Percentiles rank a stretch among this genome's conserved stretches.
Evolutionary conservation across 257 asterid species (phyloP).

Genomic region (Handroanthus guayacan): DNA sequence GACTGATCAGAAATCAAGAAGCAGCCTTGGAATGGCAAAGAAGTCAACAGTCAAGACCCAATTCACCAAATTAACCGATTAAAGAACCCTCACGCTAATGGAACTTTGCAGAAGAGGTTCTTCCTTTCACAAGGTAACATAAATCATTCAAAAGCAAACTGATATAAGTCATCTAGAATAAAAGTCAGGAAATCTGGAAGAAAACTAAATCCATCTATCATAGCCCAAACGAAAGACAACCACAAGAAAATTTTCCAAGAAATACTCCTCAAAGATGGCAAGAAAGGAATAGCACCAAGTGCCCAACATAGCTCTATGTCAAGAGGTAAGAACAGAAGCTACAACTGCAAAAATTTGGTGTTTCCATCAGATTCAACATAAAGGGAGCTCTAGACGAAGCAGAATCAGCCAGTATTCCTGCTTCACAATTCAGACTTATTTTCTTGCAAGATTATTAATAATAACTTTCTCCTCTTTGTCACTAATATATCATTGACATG

Average conservation of each 20-base stretch:
- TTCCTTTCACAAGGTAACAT: not conserved
- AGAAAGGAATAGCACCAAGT: conserved; percentile 9
- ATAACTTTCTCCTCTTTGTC: not conserved
- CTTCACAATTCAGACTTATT: not conserved
- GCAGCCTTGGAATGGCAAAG: not conserved
- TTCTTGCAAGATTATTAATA: not conserved
- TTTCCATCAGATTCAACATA: not conserved
- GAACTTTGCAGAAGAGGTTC: not conserved
- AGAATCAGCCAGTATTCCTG: not conserved
- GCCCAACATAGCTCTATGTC: not conserved
- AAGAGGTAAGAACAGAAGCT: not conserved
- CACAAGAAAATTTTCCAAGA: conserved; percentile 7
- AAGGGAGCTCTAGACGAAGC: not conserved
- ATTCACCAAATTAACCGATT: not conserved
- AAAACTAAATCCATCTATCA: conserved; percentile 22
- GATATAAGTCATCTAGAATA: not conserved
- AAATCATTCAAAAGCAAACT: not conserved
- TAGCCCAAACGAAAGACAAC: not conserved
- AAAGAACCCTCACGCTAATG: not conserved
- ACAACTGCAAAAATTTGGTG: not conserved
- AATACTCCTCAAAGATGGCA: conserved; percentile 12
- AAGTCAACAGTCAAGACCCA: not conserved
- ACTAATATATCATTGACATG: not conserved
- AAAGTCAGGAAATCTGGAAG: not conserved
- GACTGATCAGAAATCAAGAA: not conserved